phyloP scores from a whole-genome alignment of 2,329 filamentous ascomycete species.

The Emmonsiellopsis sp. region DNA sequence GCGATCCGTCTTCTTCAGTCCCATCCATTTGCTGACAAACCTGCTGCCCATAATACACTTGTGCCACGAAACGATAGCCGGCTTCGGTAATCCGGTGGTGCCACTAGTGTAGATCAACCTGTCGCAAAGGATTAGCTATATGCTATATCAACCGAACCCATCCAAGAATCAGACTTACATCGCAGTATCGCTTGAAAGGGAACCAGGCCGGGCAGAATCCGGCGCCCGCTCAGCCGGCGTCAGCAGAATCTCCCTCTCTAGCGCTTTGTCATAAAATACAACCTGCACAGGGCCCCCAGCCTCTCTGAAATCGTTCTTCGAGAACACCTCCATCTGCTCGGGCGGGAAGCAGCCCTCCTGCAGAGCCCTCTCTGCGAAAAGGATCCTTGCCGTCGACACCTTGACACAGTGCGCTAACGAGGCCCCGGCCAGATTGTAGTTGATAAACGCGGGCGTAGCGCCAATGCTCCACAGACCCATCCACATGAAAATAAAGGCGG shows the following conservation, averaged over 20 bases:
- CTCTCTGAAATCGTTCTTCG: slow-evolving; percentile 25
- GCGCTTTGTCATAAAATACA: slow-evolving; percentile 50
- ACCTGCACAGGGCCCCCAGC: slow-evolving; percentile 45
- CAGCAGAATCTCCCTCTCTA: slow-evolving; percentile 46
- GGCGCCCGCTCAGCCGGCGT: slow-evolving; percentile 48
- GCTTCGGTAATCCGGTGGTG: slow-evolving; percentile 75
- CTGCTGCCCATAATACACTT: slow-evolving; percentile 49
- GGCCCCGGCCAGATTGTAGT: slow-evolving; percentile 69
- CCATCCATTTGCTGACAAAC: slow-evolving; percentile 48
- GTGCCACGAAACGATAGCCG: slow-evolving; percentile 64
- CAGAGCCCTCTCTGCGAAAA: slow-evolving; percentile 62
- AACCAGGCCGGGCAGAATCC: slow-evolving; percentile 46
- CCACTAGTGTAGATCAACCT: slow-evolving; percentile 78
- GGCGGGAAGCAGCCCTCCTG: slow-evolving; percentile 39
- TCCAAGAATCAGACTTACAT: not conserved
- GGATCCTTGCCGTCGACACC: slow-evolving; percentile 55
- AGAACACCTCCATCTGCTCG: slow-evolving; percentile 33
- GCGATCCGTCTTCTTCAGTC: slow-evolving; percentile 53
- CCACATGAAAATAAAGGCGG: slow-evolving; percentile 66
- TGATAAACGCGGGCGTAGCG: slow-evolving; percentile 75
- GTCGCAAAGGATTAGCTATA: not conserved
- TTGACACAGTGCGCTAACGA: slow-evolving; percentile 65
- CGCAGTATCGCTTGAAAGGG: slow-evolving; percentile 49
- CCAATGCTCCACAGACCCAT: slow-evolving; percentile 76
- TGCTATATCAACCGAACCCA: not conserved